Conservation (phyloP, 106 monocot genomes). For the Amphibolis antarctica region DNA sequence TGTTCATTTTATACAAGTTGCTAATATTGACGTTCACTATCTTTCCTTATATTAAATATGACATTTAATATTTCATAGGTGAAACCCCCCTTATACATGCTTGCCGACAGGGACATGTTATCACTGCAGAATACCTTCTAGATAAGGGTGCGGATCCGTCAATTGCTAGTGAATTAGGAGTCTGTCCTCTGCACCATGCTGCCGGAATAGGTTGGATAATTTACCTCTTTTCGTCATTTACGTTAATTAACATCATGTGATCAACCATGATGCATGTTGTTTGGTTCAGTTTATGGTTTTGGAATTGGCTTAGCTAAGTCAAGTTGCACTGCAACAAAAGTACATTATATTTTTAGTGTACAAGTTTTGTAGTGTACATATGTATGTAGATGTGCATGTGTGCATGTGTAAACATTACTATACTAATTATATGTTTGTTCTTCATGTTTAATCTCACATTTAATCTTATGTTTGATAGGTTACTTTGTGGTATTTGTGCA, state of each 20-base stretch:
- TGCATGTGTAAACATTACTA: no score
- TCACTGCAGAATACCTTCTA: slow-evolving; percentile 65
- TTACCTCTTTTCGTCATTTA: background rate
- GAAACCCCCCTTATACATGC: slow-evolving; percentile 96
- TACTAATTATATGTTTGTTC: no score
- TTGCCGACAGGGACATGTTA: slow-evolving; percentile 53
- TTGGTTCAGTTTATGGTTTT: no score
- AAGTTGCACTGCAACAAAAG: no score
- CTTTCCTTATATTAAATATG: background rate
- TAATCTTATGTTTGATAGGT: no score
- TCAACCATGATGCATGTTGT: background rate
- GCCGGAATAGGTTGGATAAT: slow-evolving; percentile 66
- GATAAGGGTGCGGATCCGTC: slow-evolving; percentile 74
- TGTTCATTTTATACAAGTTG: background rate
- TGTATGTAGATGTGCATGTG: no score
- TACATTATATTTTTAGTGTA: no score
- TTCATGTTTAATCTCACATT: no score
- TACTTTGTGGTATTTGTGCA: no score
- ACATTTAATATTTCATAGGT: slow-evolving; percentile 30
- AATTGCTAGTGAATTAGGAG: slow-evolving; percentile 56
- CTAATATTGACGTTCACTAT: background rate
- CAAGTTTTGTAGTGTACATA: no score
- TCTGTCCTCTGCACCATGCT: slow-evolving; percentile 80
- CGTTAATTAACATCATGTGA: background rate
- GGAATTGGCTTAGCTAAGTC: no score